phyloP scores from a whole-genome alignment of 1,139 yeast species.

The Diutina pseudorugosa region DNA sequence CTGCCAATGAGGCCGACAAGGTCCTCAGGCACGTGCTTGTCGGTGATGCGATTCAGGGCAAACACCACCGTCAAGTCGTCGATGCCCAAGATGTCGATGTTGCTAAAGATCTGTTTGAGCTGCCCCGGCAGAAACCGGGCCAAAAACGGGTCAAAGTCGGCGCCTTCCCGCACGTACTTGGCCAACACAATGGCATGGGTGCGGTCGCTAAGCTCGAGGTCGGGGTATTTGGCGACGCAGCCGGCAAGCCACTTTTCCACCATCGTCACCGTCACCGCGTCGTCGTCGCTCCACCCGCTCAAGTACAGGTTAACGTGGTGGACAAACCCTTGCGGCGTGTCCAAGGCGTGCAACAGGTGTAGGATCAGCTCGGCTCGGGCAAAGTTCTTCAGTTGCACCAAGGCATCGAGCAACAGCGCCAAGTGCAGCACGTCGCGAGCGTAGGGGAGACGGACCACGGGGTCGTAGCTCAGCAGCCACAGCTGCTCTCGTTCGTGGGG shows the following conservation, averaged over 20 bases:
- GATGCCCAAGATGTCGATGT: conserved; percentile 60
- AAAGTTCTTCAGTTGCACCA: conserved; percentile 55
- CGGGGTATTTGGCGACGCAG: conserved; percentile 16
- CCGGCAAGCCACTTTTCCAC: conserved; percentile 18
- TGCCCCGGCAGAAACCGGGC: neutral
- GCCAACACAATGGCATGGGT: conserved; percentile 31
- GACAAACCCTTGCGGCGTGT: conserved; percentile 20
- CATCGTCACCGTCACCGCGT: conserved; percentile 14
- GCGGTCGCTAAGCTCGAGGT: conserved; percentile 25
- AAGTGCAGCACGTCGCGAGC: conserved; percentile 52
- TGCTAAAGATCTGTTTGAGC: conserved; percentile 32
- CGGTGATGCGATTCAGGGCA: conserved; percentile 14
- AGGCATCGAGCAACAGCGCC: conserved; percentile 73
- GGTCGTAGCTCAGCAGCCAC: conserved; percentile 32
- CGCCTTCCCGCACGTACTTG: conserved; percentile 5
- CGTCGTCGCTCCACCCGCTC: conserved; percentile 22
- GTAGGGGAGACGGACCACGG: conserved; percentile 32
- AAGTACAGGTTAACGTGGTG: conserved; percentile 26
- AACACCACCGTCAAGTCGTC: conserved; percentile 40
- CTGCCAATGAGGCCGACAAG: conserved; percentile 19
- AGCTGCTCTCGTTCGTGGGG: neutral
- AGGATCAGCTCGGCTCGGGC: conserved; percentile 64
- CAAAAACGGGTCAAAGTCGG: neutral
- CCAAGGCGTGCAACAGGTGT: conserved; percentile 37
- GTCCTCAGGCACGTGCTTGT: conserved; percentile 23